Evolutionary conservation across 768 basidiomycete species (phyloP).

Genomic region (Rhodotorula babjevae): DNA sequence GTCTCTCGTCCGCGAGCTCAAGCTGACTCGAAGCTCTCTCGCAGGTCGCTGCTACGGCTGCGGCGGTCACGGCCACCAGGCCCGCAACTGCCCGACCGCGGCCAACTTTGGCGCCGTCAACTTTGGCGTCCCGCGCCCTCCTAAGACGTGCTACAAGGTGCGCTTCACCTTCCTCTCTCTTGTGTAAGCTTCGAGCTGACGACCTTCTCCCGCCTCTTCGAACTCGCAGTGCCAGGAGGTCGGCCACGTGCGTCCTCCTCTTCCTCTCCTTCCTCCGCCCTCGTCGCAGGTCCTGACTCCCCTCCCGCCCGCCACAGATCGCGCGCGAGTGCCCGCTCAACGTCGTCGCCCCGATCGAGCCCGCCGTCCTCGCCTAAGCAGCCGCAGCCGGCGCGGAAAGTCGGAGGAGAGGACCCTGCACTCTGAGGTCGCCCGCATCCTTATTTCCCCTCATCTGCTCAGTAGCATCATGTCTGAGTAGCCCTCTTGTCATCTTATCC

Average conservation of each 20-base stretch:
- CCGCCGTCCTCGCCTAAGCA: constrained; percentile 16
- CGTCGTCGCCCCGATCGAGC: constrained; percentile 16
- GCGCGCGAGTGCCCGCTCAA: constrained; percentile 34
- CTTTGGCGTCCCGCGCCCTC: neutral
- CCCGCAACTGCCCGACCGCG: constrained; percentile 18
- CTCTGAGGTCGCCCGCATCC: neutral
- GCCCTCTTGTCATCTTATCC: neutral
- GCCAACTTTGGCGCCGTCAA: neutral
- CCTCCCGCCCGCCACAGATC: constrained; percentile 1
- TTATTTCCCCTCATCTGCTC: too few relatives aligned
- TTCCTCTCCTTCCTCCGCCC: neutral
- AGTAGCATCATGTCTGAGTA: neutral
- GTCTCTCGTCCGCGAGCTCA: neutral
- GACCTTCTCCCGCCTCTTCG: too few relatives aligned
- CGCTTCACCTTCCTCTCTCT: neutral
- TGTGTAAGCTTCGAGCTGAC: too few relatives aligned
- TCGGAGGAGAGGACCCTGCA: neutral
- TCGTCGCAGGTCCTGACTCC: neutral
- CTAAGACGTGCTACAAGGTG: constrained; percentile 25
- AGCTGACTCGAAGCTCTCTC: neutral
- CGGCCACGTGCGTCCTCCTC: constrained; percentile 23
- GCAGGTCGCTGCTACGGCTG: constrained; percentile 27
- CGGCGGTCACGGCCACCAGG: constrained; percentile 26
- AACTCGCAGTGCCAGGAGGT: constrained; percentile 20
- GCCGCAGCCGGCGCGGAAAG: neutral